Percentiles rank a stretch among this genome's conserved stretches.
Evolutionary conservation across 257 asterid species (phyloP).

Genomic region (Ocimum tenuiflorum): DNA sequence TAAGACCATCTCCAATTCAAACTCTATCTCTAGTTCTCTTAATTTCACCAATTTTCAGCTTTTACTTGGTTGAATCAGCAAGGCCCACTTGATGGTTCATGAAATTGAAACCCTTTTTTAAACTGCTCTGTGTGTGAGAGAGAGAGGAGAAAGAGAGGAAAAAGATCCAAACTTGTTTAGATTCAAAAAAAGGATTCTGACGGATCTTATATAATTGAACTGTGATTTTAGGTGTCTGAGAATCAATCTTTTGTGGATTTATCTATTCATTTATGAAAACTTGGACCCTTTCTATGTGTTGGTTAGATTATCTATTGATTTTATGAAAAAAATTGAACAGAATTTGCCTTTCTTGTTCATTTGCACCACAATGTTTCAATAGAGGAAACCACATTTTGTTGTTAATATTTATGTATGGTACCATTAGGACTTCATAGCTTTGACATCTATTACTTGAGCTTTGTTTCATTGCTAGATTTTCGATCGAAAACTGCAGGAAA

Average conservation of each 20-base stretch:
- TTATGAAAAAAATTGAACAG: not conserved
- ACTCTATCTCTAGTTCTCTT: too few species aligned
- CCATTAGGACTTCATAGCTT: not conserved
- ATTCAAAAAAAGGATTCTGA: not conserved
- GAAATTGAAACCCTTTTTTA: not conserved
- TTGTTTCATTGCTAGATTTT: not conserved
- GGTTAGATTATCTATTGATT: not conserved
- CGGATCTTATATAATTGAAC: not conserved
- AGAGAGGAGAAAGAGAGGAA: not conserved
- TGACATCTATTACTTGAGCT: not conserved
- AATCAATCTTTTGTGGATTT: not conserved
- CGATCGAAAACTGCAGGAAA: slow-evolving; percentile 20
- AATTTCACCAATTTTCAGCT: not conserved
- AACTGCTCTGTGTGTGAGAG: not conserved
- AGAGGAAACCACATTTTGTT: not conserved
- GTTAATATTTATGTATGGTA: not conserved
- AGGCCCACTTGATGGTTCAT: not conserved
- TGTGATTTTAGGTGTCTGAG: not conserved
- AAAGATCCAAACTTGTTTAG: not conserved
- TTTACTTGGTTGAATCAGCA: slow-evolving; percentile 5
- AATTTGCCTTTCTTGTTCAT: not conserved
- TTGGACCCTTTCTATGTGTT: not conserved
- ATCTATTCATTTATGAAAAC: not conserved
- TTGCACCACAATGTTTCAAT: not conserved
- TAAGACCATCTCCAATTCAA: too few species aligned